Conservation (phyloP, 2,329 filamentous ascomycete species). For the Venturia carpophila region DNA sequence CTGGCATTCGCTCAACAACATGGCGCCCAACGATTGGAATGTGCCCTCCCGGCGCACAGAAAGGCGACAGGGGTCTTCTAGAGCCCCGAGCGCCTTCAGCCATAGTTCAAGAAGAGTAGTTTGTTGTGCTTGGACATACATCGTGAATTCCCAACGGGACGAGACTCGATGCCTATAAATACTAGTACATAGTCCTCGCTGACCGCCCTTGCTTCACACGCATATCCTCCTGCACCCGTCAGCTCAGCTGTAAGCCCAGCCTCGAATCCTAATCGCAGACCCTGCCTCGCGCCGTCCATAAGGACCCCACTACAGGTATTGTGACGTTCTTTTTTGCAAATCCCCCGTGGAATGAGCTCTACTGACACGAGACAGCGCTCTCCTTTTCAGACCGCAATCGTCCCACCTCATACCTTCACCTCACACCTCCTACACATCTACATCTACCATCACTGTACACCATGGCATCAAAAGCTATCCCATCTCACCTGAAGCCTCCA, state of each 20-base stretch:
- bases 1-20: neutral
- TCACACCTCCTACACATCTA: neutral
- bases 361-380: neutral
- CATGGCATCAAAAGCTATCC: slow-evolving; percentile 50
- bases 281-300: neutral
- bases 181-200: neutral
- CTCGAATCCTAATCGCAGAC: neutral
- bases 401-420: neutral
- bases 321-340: neutral
- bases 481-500: slow-evolving; percentile 71
- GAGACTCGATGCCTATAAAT: neutral
- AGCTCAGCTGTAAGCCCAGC: neutral
- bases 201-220: neutral
- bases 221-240: neutral
- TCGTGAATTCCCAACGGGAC: neutral
- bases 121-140: neutral
- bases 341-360: neutral
- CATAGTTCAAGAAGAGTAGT: neutral
- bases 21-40: neutral
- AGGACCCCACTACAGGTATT: slow-evolving; percentile 3
- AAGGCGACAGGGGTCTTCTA: neutral
- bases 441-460: neutral
- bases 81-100: neutral
- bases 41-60: neutral
- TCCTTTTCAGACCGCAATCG: neutral